Base-by-base conservation (phyloP, 495 filamentous ascomycete genomes). In the Hapsidospora chrysogenum region DNA sequence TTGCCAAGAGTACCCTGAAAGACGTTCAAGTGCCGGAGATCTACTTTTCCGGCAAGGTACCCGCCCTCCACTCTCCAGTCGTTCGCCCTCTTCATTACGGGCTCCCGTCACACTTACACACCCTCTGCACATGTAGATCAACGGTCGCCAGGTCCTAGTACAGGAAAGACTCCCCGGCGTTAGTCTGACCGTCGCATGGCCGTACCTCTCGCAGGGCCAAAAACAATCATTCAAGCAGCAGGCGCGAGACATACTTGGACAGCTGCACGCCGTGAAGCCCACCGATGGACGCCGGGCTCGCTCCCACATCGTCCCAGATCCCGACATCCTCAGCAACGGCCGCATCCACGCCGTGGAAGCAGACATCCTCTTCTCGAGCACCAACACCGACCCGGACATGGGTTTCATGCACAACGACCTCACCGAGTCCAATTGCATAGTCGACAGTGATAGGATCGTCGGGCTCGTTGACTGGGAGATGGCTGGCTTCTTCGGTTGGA, bases 391-490 rank as follows among this genome's bases (percentile, higher is more conserved):
- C 35, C 15, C 37, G 17, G 52, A 60, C 30, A 29, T 55, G 16
- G 41, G 50, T 20, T 61, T 63, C 19, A 55, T 59, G 53, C 60
- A 64, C 40, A 63, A 61, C 34, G 54, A 64, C 23, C 48, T 64
- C 31, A 58, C 46, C 2, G 8, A 25, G 29, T 61, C 54, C 2
- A 61, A 64, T 29, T 49, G 41, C 42, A 60, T 64, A 27, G 58
- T 66, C 20, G 42, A 64, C 25, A 48, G 54, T 39, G 54, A 52
- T 40, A 53, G 19, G 31, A 58, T 68, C 25, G 49, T 63, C 13
- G 60, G 54, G 13, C 44, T 68, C 33, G 44, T 60, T 41, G 58
- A 61, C 34, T 63, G 55, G 60, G 62, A 61, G 44, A 63, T 59
- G 47, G 61, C 60, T 35, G 58, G 61, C 4, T 63, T 45, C 32